These are phyloP conservation scores for Cordyceps javanica DNA, from an alignment of 2,329 filamentous ascomycete genomes.

Conservation along the genomic window DNA sequence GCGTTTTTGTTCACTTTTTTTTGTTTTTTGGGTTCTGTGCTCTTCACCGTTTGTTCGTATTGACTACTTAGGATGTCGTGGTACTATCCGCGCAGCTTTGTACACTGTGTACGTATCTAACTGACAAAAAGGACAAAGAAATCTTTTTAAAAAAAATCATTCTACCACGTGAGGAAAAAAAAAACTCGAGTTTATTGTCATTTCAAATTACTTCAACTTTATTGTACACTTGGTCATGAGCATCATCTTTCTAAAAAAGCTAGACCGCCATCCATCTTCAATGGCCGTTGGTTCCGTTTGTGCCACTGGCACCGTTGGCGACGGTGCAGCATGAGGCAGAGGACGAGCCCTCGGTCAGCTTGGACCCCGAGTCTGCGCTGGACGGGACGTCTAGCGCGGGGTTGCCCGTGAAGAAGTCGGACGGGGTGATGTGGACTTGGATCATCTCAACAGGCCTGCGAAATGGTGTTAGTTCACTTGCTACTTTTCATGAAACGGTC, in stretches of 20 bases:
- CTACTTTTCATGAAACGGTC: too few species aligned
- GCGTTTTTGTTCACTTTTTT: neutral
- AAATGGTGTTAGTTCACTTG: neutral
- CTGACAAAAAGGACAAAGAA: too few species aligned
- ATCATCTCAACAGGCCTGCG: conserved; percentile 48
- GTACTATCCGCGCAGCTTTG: neutral
- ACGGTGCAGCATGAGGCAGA: conserved; percentile 5
- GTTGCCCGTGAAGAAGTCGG: conserved; percentile 43
- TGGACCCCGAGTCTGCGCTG: conserved; percentile 21
- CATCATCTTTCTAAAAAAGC: neutral
- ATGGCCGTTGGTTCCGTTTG: neutral
- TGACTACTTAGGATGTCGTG: neutral
- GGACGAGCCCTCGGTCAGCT: conserved; percentile 7
- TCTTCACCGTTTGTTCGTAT: too few species aligned
- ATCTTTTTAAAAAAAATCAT: neutral
- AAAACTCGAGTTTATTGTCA: neutral
- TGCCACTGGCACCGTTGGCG: neutral
- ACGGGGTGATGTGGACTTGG: conserved; percentile 38
- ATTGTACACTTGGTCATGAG: neutral
- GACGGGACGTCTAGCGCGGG: conserved; percentile 41
- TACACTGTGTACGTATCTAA: too few species aligned
- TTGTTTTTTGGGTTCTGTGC: neutral
- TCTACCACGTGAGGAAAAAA: too few species aligned
- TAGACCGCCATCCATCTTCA: neutral
- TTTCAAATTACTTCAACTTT: neutral